Evolutionary conservation across 345 rosid species (phyloP), one percentile per base, ranked within the genome.

Genomic region (Dipteronia sinensis): DNA sequence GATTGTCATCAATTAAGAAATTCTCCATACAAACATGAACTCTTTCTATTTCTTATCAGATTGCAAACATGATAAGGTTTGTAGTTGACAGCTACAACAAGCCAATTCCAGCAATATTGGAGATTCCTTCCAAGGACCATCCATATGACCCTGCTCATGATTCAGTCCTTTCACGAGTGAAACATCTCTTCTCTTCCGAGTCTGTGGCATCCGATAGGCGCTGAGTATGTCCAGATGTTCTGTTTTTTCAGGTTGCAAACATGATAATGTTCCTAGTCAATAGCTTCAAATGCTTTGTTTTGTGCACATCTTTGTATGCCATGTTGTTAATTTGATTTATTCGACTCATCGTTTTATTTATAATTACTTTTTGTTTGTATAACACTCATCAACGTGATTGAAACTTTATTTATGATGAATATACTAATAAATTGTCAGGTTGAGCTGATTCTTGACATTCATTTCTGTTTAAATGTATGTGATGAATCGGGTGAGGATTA

Each of bases 91-190:
- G 80, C 77, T 81, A 76, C 49, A 67, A 81, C 17, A 72, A 77
- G 47, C 74, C 83, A 34, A 13, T 81, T 61, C 83, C 83, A 22
- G 83, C 83, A 20, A 76, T 81, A 10, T 66, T 81, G 77, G 83
- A 81, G 77, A 81, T 81, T 22, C 83, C 80, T n/a, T 72, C 74
- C 8, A 73, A 72, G 70, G 78, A 81, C 47, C 80, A 77, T 51
- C 80, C 80, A 13, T 73, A 81, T 22, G 83, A 81, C 58, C 80
- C 83, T 15, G 66, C 71, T 31, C 74, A 68, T 3, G 80, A 81
- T 68, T 76, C 80, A 11, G 78, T 81, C 47, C 77, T 81, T 46
- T 76, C 77, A 17, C 77, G 83, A 73, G 83, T 81, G 78, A 80
- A 77, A n/a, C 17, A 77, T 34, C 79, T 65, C 11, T 46, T 77